Percentiles rank a stretch among this genome's conserved stretches.
These are phyloP conservation scores for Mycena filopes DNA, from an alignment of 768 basidiomycete species.

Conservation along the genomic window DNA sequence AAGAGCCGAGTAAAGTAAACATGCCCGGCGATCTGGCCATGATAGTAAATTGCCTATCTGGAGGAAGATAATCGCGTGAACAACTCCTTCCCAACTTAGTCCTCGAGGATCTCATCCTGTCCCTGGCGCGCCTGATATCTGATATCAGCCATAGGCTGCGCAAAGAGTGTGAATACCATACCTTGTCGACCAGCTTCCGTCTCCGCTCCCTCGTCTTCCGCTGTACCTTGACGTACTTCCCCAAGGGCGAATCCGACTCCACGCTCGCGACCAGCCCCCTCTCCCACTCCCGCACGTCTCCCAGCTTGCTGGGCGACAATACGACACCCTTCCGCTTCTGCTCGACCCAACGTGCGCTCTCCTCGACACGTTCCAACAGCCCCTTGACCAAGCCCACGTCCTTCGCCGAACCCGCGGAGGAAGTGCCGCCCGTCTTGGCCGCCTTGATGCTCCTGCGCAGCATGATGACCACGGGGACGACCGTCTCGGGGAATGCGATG, in stretches of 20 bases:
- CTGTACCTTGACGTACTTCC: conserved; percentile 83
- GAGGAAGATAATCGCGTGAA: conserved; percentile 9
- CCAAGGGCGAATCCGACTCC: conserved; percentile 76
- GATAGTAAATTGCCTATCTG: background rate
- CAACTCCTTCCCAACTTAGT: conserved; percentile 30
- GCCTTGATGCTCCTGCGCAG: conserved; percentile 81
- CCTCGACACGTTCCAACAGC: conserved; percentile 89
- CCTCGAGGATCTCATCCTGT: conserved; percentile 75
- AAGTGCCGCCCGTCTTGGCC: conserved; percentile 49
- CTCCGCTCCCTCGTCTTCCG: conserved; percentile 83
- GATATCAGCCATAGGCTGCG: conserved; percentile 33
- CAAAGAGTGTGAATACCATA: conserved; percentile 38
- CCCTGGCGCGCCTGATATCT: conserved; percentile 71
- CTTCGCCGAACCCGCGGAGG: conserved; percentile 52
- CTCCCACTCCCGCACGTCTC: conserved; percentile 82
- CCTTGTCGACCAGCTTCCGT: conserved; percentile 79
- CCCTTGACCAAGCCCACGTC: conserved; percentile 74
- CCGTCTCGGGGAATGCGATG: conserved; percentile 94
- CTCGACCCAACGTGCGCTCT: conserved; percentile 84
- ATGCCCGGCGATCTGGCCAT: background rate
- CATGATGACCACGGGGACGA: conserved; percentile 78
- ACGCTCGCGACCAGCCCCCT: conserved; percentile 62
- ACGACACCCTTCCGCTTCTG: conserved; percentile 71
- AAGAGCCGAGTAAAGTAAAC: conserved; percentile 3
- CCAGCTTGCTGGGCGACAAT: conserved; percentile 80